phyloP scores from a whole-genome alignment of 208 protist genomes.

The Spongospora subterranea region DNA sequence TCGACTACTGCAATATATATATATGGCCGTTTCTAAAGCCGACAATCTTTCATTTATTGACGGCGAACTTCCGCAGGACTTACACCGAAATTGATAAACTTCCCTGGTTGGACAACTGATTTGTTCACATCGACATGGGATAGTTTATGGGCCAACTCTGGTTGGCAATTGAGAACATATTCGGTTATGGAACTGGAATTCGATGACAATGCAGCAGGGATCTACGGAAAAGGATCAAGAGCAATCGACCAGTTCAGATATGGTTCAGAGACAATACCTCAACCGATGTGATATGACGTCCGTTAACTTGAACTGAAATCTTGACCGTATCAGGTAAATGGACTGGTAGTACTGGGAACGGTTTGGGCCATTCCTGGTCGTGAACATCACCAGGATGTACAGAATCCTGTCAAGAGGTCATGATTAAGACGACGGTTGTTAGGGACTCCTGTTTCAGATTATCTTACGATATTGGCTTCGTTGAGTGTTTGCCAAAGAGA shows the following conservation, averaged over 20 bases:
- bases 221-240: neutral
- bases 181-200: neutral
- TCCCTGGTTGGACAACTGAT: neutral
- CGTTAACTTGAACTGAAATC: neutral
- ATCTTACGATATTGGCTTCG: neutral
- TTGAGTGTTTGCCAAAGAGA: neutral
- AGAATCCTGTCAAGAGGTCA: neutral
- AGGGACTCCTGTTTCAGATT: neutral
- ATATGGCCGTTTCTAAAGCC: too few species aligned
- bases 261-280: neutral
- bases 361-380: neutral
- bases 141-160: neutral
- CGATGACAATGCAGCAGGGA: neutral
- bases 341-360: neutral
- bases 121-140: neutral
- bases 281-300: neutral
- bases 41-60: too few species aligned
- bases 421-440: neutral
- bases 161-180: neutral
- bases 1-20: neutral
- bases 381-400: neutral
- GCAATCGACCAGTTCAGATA: neutral
- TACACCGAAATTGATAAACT: too few species aligned
- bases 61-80: too few species aligned
- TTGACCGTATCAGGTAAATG: neutral